Percentiles rank a stretch among this genome's conserved stretches.
Conservation (phyloP, 257 asterid species). For the Przewalskia tangutica region DNA sequence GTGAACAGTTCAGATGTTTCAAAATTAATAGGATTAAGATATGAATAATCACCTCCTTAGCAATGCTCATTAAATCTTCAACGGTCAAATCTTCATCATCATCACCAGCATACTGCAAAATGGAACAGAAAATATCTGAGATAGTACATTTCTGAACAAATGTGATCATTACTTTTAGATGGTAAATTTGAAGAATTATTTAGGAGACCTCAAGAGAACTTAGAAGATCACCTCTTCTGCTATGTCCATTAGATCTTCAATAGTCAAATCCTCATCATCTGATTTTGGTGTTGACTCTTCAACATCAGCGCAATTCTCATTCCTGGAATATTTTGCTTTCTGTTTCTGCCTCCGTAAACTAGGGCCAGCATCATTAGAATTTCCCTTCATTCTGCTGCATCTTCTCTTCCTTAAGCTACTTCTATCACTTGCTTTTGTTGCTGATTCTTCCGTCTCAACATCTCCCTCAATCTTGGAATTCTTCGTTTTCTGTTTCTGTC, state of each 20-base stretch:
- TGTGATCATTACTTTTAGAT: neutral
- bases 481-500: neutral
- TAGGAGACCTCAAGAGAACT: neutral
- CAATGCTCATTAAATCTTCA: slow-evolving; percentile 31
- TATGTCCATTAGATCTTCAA: slow-evolving; percentile 19
- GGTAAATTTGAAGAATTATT: neutral
- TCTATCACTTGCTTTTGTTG: neutral
- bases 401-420: slow-evolving; percentile 4
- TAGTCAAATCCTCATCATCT: slow-evolving; percentile 15
- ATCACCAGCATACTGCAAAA: slow-evolving; percentile 2
- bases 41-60: slow-evolving; percentile 27
- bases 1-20: neutral
- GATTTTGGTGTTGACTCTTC: neutral
- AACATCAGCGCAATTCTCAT: slow-evolving; percentile 3
- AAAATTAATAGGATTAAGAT: neutral
- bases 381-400: neutral
- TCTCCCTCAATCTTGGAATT: neutral
- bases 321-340: slow-evolving; percentile 1
- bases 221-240: slow-evolving; percentile 30
- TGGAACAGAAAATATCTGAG: neutral
- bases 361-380: neutral
- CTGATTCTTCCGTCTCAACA: neutral
- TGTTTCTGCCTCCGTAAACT: neutral
- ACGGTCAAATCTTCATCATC: slow-evolving; percentile 25
- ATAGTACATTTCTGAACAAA: neutral